Evolutionary conservation across 352 stramenopile species (phyloP), one percentile per base, ranked within the genome.

Genomic region (Pseudoperonospora humuli): DNA sequence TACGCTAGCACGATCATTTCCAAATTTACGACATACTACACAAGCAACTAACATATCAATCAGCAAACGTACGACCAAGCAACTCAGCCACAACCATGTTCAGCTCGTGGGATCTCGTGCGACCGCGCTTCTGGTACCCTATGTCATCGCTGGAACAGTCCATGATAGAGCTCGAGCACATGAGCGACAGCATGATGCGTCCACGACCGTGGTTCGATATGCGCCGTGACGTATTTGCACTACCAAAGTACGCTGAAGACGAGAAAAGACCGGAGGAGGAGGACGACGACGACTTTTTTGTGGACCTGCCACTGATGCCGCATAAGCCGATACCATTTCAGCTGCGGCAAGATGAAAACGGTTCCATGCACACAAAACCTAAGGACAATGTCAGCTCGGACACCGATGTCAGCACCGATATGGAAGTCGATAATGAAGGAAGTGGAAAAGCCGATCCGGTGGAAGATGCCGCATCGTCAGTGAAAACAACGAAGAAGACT

Each of bases 131-230:
- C 35, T 84, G 72, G 69, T 60, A 82, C 48, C 64, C 69, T 23
- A 72, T 79, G 64, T 67, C 67, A 14, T 67, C 69, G 19, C 52
- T 80, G 31, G 64, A 83, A 51, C 67, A 75, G 47, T 73, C 67
- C 35, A 64, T 77, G 54, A 64, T 73, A 50, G 64, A 72, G 24
- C 36, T 67, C 26, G 63, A 78, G 31, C 40, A 68, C 2, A 59
- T 81, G 63, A 54, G 39, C n/a, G 50, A 67, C 39, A 19, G 31
- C 13, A 59, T 62, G 42, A 54, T 44, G 23, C 43, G 39, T 18
- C 34, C 56, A 18, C 39, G n/a, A 21, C 51, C 53, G 17, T 41
- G 45, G 19, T 57, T 61, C 14, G 45, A 37, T n/a, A 37, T 43
- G 36, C 18, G 32, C 0, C 26, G n/a, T 5, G 41, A 54, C 10